Evolutionary conservation across 257 asterid genomes (phyloP).

Genomic region (Nicotiana otophora): DNA sequence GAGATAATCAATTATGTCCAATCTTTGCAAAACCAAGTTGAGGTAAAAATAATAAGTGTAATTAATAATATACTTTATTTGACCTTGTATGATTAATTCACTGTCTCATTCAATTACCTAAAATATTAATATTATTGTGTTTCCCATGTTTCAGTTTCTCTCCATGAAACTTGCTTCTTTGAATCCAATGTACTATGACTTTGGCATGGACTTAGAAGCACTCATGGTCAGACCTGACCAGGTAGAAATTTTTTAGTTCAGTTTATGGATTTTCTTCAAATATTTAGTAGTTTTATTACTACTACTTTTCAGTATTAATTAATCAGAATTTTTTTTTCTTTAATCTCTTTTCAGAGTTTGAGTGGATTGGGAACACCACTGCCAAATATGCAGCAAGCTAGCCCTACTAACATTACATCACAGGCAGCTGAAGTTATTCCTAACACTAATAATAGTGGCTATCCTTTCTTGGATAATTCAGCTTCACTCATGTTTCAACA

Average conservation of each 20-base stretch:
- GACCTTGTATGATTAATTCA: neutral
- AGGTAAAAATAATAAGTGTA: conserved; percentile 32
- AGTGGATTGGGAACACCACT: conserved; percentile 37
- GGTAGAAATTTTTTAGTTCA: conserved; percentile 20
- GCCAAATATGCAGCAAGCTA: conserved; percentile 22
- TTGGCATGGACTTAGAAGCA: conserved; percentile 63
- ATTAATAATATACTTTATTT: neutral
- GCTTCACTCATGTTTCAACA: conserved; percentile 38
- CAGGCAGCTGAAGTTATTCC: conserved; percentile 11
- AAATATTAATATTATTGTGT: neutral
- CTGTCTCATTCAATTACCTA: neutral
- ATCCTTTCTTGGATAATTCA: conserved; percentile 37
- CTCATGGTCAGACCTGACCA: conserved; percentile 54
- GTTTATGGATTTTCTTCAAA: neutral
- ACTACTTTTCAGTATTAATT: neutral
- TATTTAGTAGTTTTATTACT: neutral
- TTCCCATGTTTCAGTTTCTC: conserved; percentile 50
- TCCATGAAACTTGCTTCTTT: conserved; percentile 85
- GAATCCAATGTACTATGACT: conserved; percentile 61
- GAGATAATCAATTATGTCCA: conserved; percentile 87
- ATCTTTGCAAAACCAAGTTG: conserved; percentile 84
- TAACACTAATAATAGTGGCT: conserved; percentile 20
- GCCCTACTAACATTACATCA: conserved; percentile 20
- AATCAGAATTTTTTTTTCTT: neutral
- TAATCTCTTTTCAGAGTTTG: conserved; percentile 32